Percentiles rank a stretch among this genome's conserved stretches.
Conservation (phyloP, 352 stramenopile genomes). For the Pythium plurisporium region DNA sequence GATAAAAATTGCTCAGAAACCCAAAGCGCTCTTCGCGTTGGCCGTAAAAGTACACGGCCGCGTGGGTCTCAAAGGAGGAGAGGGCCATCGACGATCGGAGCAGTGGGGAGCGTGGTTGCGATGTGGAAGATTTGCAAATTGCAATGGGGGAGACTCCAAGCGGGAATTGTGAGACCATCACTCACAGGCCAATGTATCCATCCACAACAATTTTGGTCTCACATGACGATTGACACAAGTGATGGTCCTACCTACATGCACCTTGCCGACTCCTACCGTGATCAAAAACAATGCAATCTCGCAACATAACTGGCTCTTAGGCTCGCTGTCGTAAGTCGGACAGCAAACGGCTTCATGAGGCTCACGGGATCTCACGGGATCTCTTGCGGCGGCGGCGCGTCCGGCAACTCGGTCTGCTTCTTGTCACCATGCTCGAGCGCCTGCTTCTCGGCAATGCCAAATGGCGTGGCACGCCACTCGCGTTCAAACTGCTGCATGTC, state of each 20-base stretch:
- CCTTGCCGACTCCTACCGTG: no score
- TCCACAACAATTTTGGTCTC: no score
- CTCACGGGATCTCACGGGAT: slow-evolving; percentile 54
- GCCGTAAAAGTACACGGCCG: slow-evolving; percentile 56
- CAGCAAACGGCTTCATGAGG: no score
- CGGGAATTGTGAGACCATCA: slow-evolving; percentile 2
- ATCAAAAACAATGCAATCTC: not conserved
- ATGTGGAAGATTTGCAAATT: not conserved
- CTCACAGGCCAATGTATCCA: slow-evolving; percentile 9
- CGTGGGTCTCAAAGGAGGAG: slow-evolving; percentile 12
- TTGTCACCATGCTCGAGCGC: slow-evolving; percentile 32
- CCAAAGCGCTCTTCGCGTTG: slow-evolving; percentile 33
- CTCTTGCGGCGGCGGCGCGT: slow-evolving; percentile 38
- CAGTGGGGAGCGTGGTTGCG: not conserved
- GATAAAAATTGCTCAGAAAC: slow-evolving; percentile 61
- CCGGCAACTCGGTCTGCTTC: slow-evolving; percentile 40
- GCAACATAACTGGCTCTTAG: no score
- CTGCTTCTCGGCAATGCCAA: slow-evolving; percentile 46
- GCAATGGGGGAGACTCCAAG: not conserved
- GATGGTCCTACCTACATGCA: not conserved
- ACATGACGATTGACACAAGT: not conserved
- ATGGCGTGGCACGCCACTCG: slow-evolving; percentile 51
- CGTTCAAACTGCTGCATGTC: slow-evolving; percentile 42
- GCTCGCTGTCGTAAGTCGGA: no score
- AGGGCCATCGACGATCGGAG: not conserved